These are phyloP conservation scores for Aspergillus egyptiacus DNA, from an alignment of 495 filamentous ascomycete species.

Conservation along the genomic window DNA sequence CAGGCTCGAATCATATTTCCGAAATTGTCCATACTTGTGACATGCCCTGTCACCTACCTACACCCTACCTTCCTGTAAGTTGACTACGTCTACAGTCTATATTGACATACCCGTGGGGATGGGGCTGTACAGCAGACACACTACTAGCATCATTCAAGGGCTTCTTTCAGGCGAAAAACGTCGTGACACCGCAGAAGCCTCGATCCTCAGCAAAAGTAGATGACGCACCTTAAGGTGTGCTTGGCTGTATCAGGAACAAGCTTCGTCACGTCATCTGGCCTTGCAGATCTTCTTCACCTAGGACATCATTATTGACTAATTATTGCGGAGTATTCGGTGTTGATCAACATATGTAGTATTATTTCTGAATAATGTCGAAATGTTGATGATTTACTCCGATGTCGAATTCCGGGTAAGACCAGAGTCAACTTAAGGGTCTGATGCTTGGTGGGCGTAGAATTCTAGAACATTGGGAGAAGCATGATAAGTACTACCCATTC, in stretches of 20 bases:
- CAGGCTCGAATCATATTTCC: background rate
- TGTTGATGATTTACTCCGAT: too few relatives aligned
- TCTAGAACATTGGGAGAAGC: background rate
- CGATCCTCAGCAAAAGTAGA: background rate
- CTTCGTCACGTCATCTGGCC: background rate
- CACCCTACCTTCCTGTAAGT: background rate
- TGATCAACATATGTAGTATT: too few relatives aligned
- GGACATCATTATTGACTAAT: too few relatives aligned
- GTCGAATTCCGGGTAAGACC: too few relatives aligned
- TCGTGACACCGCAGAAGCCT: conserved; percentile 5
- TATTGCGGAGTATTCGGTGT: too few relatives aligned
- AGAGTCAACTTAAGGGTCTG: too few relatives aligned
- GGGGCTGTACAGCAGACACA: background rate
- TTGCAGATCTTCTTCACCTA: background rate
- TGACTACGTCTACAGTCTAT: background rate
- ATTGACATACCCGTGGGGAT: conserved; percentile 2
- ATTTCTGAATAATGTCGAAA: too few relatives aligned
- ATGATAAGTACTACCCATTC: background rate
- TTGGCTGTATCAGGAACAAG: background rate
- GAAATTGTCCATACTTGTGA: background rate
- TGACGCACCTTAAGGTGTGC: too few relatives aligned
- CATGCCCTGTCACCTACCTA: background rate
- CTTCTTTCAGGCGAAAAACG: too few relatives aligned
- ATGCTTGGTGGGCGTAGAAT: background rate
- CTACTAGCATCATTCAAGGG: background rate